Evolutionary conservation across 192 early-diverging fungal genomes (phyloP), one percentile per base, ranked within the genome.

Genomic region (Coemansia sp.): DNA sequence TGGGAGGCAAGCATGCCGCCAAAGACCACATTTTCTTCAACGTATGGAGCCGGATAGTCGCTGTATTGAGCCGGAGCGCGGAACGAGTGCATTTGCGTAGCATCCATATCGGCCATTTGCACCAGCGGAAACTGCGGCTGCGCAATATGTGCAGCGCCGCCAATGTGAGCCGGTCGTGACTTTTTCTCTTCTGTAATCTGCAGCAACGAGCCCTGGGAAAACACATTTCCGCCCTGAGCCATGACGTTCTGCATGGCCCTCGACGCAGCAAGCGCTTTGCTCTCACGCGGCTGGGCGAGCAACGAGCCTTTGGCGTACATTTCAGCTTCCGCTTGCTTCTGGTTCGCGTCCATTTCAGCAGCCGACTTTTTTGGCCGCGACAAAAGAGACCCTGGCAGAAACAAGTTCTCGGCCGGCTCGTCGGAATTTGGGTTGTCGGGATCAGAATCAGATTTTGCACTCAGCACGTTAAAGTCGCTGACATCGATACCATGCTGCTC

Each of bases 231-330:
- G 37, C 69, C 44, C 12, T 78, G 69, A 0, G 70, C 75, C 75
- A 78, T 68, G 9, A 73, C 51, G 56, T 53, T 66, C 66, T 78
- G 75, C 67, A 78, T 78, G 4, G 75, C 75, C 15, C 75, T 66
- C 60, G 75, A 78, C 20, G 75, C 75, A n/a, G 70, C 70, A 44
- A 78, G 53, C 23, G 75, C 75, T 24, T 78, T 78, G 67, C 75
- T 78, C 63, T 72, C 75, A 31, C 75, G 66, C 34, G 75, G 66
- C 67, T 78, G 75, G 24, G 75, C 61, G 42, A 78, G 60, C 51
- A 78, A 66, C 52, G 75, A 78, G 1, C 75, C 75, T 63, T 78
- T 78, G 55, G 63, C 66, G 62, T 68, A 78, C 59, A 78, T 46
- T 17, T 78, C 70, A 4, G 31, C 12, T 10, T 78, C 75, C 1